Conservation (phyloP, 1,139 yeast species). For the Protomyces pachydermus region DNA sequence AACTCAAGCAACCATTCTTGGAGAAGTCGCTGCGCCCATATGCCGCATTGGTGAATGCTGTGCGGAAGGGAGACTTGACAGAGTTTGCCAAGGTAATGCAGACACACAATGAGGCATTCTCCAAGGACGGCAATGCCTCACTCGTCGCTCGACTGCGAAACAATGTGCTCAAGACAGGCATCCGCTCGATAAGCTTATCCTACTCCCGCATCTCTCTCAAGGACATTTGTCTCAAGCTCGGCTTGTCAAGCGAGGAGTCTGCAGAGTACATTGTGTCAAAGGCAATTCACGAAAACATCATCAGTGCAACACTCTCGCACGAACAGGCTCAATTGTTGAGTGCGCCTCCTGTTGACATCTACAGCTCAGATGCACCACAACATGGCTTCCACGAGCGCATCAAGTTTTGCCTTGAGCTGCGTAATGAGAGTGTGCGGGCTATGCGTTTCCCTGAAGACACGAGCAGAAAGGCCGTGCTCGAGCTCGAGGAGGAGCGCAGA, state of each 20-base stretch:
- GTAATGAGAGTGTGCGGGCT: constrained; percentile 88
- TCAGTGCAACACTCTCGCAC: constrained; percentile 90
- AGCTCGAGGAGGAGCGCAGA: constrained; percentile 55
- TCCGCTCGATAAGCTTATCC: constrained; percentile 84
- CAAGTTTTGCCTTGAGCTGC: constrained; percentile 81
- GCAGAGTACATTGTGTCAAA: constrained; percentile 96
- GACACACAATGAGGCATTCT: constrained; percentile 58
- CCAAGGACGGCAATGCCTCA: constrained; percentile 75
- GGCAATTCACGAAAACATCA: constrained; percentile 95
- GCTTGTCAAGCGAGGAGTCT: constrained; percentile 87
- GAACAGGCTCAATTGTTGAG: constrained; percentile 89
- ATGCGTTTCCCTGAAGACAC: constrained; percentile 78
- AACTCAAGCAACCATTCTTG: constrained; percentile 61
- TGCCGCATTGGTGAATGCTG: constrained; percentile 83
- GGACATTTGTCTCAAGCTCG: constrained; percentile 85
- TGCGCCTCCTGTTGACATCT: constrained; percentile 76
- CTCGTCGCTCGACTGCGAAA: constrained; percentile 87
- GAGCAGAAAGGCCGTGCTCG: constrained; percentile 49
- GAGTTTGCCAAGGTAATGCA: constrained; percentile 70
- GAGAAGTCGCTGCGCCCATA: constrained; percentile 69
- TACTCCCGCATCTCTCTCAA: constrained; percentile 86
- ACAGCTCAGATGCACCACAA: constrained; percentile 85
- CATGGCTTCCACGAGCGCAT: constrained; percentile 87
- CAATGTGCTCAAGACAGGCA: constrained; percentile 96
- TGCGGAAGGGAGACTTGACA: constrained; percentile 81